Conservation (phyloP, 2,329 filamentous ascomycete genomes). For the Stylonectria norvegica region DNA sequence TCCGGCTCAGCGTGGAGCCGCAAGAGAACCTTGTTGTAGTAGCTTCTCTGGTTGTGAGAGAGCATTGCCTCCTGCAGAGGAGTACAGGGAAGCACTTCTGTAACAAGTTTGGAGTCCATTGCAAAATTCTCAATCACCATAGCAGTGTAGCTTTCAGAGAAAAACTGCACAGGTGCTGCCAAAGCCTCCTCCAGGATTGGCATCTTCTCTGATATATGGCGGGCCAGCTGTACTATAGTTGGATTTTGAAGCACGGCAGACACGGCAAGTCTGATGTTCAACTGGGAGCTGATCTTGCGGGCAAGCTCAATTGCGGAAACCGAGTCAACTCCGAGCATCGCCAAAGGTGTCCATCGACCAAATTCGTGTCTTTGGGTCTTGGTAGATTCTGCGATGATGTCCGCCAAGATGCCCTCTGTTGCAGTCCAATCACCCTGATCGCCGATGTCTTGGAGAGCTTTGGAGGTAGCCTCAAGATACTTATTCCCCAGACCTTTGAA, state of each 20-base stretch:
- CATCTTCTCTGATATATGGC: conserved; percentile 15
- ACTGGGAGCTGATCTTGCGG: conserved; percentile 47
- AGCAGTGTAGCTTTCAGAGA: conserved; percentile 25
- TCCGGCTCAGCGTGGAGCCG: conserved; percentile 49
- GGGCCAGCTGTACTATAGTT: conserved; percentile 60
- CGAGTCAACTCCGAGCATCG: conserved; percentile 77
- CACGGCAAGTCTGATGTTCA: conserved; percentile 55
- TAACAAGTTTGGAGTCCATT: conserved; percentile 35
- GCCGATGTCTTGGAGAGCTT: conserved; percentile 25
- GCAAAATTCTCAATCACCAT: conserved; percentile 32
- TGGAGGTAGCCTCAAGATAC: conserved; percentile 39
- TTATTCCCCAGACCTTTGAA: conserved; percentile 46
- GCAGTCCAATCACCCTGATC: conserved; percentile 46
- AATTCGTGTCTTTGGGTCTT: conserved; percentile 46
- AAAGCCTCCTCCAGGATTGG: neutral
- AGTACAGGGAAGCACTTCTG: conserved; percentile 72
- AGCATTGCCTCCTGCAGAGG: conserved; percentile 88
- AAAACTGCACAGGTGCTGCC: conserved; percentile 14
- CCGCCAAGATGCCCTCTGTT: conserved; percentile 54
- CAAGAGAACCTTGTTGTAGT: conserved; percentile 71
- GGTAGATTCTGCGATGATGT: conserved; percentile 51
- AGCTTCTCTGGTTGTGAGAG: conserved; percentile 51
- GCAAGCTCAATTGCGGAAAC: conserved; percentile 74
- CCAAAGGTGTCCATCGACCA: conserved; percentile 66
- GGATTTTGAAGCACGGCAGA: conserved; percentile 67